A percentile compares a stretch with the other conserved stretches of the same genome.
Conservation (phyloP, 441 rosid genomes). For the Rhodomyrtus psidioides region DNA sequence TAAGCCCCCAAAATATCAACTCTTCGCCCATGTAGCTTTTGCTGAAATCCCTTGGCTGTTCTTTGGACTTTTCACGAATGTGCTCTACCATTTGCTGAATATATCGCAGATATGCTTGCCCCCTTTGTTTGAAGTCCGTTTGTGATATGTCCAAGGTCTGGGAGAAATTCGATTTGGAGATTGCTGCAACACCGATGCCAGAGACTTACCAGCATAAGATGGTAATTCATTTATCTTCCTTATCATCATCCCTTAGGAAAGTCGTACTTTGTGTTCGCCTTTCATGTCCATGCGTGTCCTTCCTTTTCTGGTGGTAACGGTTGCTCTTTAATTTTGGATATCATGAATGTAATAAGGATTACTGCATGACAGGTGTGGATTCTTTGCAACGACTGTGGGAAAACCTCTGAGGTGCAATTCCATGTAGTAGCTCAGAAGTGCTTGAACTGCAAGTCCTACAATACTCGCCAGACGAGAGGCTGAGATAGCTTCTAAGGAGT, state of each 20-base stretch:
- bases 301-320: neutral
- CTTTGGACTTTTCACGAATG: neutral
- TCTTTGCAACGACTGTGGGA: slow-evolving; percentile 84
- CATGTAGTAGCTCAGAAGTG: slow-evolving; percentile 82
- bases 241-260: neutral
- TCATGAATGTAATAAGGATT: neutral
- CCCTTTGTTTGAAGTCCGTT: slow-evolving; percentile 78
- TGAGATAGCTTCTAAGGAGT: neutral
- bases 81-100: neutral
- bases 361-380: slow-evolving; percentile 48
- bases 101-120: slow-evolving; percentile 67
- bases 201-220: slow-evolving; percentile 46
- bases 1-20: slow-evolving; percentile 16
- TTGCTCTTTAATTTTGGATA: neutral
- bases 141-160: slow-evolving; percentile 91
- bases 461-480: slow-evolving; percentile 72
- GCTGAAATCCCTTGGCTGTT: neutral
- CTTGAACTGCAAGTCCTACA: slow-evolving; percentile 74
- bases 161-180: slow-evolving; percentile 75
- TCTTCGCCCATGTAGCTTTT: neutral
- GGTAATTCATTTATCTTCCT: slow-evolving; percentile 20
- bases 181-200: slow-evolving; percentile 79
- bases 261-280: neutral
- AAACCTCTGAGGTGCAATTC: slow-evolving; percentile 42
- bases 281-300: neutral